Percentiles rank a stretch among this genome's conserved stretches.
These are phyloP conservation scores for Trichosanthes cucumerina DNA, from an alignment of 306 rosid genomes.

Conservation along the genomic window DNA sequence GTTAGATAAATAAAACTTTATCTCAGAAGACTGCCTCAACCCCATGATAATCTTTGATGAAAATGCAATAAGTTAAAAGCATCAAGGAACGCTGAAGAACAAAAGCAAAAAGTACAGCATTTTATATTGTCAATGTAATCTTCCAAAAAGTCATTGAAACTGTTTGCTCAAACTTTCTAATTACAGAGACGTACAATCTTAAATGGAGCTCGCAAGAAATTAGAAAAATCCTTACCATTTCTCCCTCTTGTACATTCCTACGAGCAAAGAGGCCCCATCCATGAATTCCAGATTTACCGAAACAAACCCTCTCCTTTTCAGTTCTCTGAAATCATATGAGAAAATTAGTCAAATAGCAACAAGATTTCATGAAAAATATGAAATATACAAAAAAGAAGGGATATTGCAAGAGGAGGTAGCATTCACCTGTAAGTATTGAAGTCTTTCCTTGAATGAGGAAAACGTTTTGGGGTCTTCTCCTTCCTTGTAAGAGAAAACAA, in stretches of 20 bases:
- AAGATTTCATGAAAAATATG: not conserved
- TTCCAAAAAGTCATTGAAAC: not conserved
- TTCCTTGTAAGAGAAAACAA: slow-evolving; percentile 41
- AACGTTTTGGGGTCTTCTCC: slow-evolving; percentile 45
- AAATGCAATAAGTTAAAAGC: not conserved
- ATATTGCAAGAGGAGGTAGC: slow-evolving; percentile 4
- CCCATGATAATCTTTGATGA: not conserved
- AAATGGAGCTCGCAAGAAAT: not conserved
- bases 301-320: slow-evolving; percentile 67
- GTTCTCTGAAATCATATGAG: slow-evolving; percentile 47
- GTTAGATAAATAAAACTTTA: not conserved
- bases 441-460: slow-evolving; percentile 82
- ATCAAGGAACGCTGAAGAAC: not conserved
- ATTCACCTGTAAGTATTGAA: slow-evolving; percentile 61
- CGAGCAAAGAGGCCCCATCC: slow-evolving; percentile 99
- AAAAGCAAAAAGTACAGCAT: not conserved
- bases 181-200: not conserved
- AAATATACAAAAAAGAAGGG: not conserved
- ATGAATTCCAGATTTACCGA: slow-evolving; percentile 97
- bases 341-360: slow-evolving; percentile 4
- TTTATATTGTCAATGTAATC: not conserved
- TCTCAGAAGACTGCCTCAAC: not conserved
- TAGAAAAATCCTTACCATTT: slow-evolving; percentile 46
- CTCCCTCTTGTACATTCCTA: slow-evolving; percentile 83
- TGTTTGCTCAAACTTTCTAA: not conserved